Percentiles rank a stretch among this genome's conserved stretches.
phyloP scores from a whole-genome alignment of 345 rosid genomes.

The Noccaea bulbosa region DNA sequence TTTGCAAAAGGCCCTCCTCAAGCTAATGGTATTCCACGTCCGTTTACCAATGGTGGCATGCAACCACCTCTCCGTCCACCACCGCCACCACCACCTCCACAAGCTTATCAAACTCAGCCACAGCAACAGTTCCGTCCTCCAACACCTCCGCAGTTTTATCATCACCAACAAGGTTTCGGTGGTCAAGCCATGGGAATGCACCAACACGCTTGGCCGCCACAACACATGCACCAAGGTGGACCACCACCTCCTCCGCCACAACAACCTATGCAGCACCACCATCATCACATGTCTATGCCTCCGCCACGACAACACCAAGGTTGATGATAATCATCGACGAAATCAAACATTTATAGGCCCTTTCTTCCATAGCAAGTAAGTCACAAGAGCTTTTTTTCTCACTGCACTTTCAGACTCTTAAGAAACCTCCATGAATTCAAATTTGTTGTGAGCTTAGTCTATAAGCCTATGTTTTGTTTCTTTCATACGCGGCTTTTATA shows the following conservation, averaged over 20 bases:
- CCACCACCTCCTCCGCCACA: constrained; percentile 62
- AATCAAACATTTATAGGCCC: constrained; percentile 24
- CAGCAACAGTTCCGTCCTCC: constrained; percentile 72
- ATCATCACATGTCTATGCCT: constrained; percentile 76
- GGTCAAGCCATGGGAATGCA: constrained; percentile 80
- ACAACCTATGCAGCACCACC: constrained; percentile 62
- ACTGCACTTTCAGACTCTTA: constrained; percentile 14
- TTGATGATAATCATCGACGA: constrained; percentile 6
- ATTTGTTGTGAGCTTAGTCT: no score
- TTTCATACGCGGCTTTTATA: no score
- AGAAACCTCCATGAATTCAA: background rate
- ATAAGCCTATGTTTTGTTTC: no score
- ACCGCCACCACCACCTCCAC: constrained; percentile 75
- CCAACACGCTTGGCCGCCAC: constrained; percentile 69
- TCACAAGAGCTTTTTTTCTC: constrained; percentile 6
- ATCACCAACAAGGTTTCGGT: constrained; percentile 42
- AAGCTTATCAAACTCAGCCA: constrained; percentile 53
- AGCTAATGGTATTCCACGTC: constrained; percentile 74
- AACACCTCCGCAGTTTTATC: constrained; percentile 50
- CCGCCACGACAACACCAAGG: constrained; percentile 60
- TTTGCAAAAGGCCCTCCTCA: constrained; percentile 89
- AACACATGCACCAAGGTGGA: constrained; percentile 36
- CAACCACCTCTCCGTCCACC: constrained; percentile 69
- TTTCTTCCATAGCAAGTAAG: constrained; percentile 35
- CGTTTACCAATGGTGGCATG: constrained; percentile 65